Conservation (phyloP, 2,329 filamentous ascomycete genomes). For the Tolypocladium capitatum region DNA sequence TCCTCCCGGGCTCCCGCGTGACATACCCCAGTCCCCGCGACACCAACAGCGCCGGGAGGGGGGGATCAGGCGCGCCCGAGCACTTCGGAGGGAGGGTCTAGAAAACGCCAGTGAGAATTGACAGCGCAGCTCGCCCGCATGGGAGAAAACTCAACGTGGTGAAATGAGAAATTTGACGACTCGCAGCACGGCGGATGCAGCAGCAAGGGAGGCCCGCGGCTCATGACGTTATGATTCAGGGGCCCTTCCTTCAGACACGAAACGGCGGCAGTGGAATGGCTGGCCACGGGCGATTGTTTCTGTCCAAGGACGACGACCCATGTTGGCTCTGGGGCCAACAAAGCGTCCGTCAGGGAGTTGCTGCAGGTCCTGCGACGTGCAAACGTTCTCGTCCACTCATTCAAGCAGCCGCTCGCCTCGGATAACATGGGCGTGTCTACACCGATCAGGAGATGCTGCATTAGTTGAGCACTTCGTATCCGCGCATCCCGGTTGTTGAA, state of each 20-base stretch:
- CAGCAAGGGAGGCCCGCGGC: background rate
- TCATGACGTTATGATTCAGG: background rate
- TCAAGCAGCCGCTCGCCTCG: background rate
- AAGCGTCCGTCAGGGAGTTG: background rate
- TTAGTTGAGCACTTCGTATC: too few relatives aligned
- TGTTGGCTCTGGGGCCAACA: background rate
- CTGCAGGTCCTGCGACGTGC: background rate
- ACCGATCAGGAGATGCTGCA: background rate
- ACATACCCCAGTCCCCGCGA: conserved; percentile 41
- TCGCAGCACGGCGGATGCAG: background rate
- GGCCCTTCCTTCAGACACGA: background rate
- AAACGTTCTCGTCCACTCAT: background rate
- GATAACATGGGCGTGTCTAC: background rate
- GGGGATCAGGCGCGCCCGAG: conserved; percentile 26
- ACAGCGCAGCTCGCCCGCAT: background rate
- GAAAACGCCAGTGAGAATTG: background rate
- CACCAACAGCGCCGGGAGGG: conserved; percentile 39
- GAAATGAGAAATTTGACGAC: background rate
- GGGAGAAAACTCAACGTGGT: background rate
- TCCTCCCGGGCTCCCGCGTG: conserved; percentile 8
- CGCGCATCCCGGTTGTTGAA: background rate
- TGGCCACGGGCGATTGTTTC: background rate
- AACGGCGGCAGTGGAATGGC: background rate
- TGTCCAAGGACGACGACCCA: background rate
- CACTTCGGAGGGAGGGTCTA: conserved; percentile 18